Percentiles rank a stretch among this genome's conserved stretches.
Evolutionary conservation across 2,329 filamentous ascomycete genomes (phyloP).

Genomic region (Falciphora oryzae): DNA sequence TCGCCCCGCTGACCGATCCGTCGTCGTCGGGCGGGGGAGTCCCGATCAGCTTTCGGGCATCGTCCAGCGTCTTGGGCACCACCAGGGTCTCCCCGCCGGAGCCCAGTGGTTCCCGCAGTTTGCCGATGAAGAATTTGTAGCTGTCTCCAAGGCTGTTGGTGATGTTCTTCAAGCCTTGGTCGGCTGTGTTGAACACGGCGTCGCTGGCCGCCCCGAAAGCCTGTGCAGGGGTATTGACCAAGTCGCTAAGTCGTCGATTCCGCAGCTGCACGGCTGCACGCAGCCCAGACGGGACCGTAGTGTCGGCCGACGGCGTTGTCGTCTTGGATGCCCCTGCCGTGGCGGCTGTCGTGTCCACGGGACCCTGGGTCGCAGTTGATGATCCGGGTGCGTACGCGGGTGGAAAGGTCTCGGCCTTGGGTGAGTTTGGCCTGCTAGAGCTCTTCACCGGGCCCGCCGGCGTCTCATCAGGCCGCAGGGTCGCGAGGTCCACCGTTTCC

Average conservation of each 20-base stretch:
- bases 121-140: slow-evolving; percentile 88
- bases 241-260: slow-evolving; percentile 73
- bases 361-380: slow-evolving; percentile 26
- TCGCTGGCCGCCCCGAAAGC: slow-evolving; percentile 79
- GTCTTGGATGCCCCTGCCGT: slow-evolving; percentile 29
- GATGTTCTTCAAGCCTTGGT: slow-evolving; percentile 88
- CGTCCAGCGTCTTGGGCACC: slow-evolving; percentile 85
- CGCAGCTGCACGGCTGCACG: slow-evolving; percentile 45
- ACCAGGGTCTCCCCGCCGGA: slow-evolving; percentile 30
- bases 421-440: slow-evolving; percentile 40
- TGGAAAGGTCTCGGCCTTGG: slow-evolving; percentile 50
- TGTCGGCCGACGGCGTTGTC: slow-evolving; percentile 28
- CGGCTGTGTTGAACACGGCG: slow-evolving; percentile 78
- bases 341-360: slow-evolving; percentile 26
- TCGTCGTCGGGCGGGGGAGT: slow-evolving; percentile 61
- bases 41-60: slow-evolving; percentile 82
- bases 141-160: slow-evolving; percentile 85
- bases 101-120: slow-evolving; percentile 62
- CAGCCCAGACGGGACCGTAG: slow-evolving; percentile 29
- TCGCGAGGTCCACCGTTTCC: slow-evolving; percentile 90
- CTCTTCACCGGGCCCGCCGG: slow-evolving; percentile 61
- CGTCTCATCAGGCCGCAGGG: slow-evolving; percentile 72
- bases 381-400: slow-evolving; percentile 44
- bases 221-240: slow-evolving; percentile 79
- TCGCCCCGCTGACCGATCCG: slow-evolving; percentile 49